A percentile compares a stretch with the other conserved stretches of the same genome.
Evolutionary conservation across 2,329 filamentous ascomycete genomes (phyloP).

Genomic region (Botryosphaeria dothidea): DNA sequence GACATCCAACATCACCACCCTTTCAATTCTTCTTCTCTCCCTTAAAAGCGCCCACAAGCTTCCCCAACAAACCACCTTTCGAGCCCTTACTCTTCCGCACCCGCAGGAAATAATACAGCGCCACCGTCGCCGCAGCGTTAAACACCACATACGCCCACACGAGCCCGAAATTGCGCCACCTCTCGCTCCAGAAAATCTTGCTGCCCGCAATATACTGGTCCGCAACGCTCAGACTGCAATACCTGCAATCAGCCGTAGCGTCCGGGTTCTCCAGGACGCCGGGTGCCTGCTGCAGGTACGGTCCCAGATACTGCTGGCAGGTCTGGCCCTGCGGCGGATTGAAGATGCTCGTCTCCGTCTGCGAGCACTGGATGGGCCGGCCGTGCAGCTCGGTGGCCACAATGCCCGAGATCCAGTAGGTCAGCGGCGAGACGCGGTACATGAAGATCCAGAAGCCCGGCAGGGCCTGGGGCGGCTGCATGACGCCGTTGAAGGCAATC

Average conservation of each 20-base stretch:
- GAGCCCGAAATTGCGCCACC: constrained; percentile 53
- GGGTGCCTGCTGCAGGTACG: constrained; percentile 35
- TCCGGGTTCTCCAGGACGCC: constrained; percentile 30
- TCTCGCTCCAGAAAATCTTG: constrained; percentile 50
- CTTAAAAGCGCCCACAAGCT: neutral
- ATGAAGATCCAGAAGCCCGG: constrained; percentile 79
- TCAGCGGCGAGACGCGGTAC: constrained; percentile 69
- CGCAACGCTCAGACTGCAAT: constrained; percentile 60
- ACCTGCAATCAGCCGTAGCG: constrained; percentile 39
- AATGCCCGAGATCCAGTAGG: constrained; percentile 57
- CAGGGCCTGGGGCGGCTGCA: constrained; percentile 59
- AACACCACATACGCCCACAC: constrained; percentile 50
- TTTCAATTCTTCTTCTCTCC: neutral
- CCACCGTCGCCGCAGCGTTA: constrained; percentile 46
- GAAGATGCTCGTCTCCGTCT: constrained; percentile 44
- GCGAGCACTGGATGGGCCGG: constrained; percentile 50
- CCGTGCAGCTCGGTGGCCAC: constrained; percentile 44
- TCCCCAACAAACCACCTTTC: neutral
- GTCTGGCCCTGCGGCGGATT: constrained; percentile 43
- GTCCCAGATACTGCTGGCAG: constrained; percentile 46
- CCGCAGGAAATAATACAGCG: constrained; percentile 37
- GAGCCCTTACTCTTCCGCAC: neutral
- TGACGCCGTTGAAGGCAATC: constrained; percentile 63
- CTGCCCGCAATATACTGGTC: constrained; percentile 82
- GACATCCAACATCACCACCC: too few species aligned